Evolutionary conservation across 345 rosid genomes (phyloP).

Genomic region (Eucalyptus coolabah): DNA sequence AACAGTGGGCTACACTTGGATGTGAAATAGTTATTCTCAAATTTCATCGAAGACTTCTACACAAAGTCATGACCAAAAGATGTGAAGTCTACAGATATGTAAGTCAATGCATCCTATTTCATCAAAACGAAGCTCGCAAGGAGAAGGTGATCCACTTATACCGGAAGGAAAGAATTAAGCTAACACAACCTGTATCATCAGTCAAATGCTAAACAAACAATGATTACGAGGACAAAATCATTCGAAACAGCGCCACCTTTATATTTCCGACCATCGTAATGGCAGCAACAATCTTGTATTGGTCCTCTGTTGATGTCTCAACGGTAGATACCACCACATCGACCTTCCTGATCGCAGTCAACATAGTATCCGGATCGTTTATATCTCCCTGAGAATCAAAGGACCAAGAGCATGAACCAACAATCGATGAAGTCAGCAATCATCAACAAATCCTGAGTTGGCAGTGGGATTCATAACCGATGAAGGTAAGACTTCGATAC

Average conservation of each 20-base stretch:
- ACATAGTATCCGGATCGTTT: neutral
- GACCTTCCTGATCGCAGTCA: neutral
- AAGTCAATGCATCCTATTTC: neutral
- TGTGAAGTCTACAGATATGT: neutral
- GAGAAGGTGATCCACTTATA: neutral
- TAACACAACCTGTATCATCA: neutral
- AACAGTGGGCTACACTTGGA: neutral
- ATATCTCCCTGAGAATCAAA: neutral
- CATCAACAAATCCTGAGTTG: neutral
- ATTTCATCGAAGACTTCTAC: neutral
- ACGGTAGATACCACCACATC: conserved; percentile 1
- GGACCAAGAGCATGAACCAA: neutral
- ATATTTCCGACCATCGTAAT: neutral
- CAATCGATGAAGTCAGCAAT: neutral
- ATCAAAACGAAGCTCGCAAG: neutral
- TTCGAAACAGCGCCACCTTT: neutral
- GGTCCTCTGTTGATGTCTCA: neutral
- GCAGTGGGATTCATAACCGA: neutral
- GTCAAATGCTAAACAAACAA: neutral
- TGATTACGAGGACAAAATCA: neutral
- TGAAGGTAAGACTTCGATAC: neutral
- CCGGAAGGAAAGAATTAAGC: neutral
- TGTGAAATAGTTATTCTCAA: neutral
- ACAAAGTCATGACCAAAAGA: neutral
- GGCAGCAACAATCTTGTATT: neutral